These are phyloP conservation scores for Colletotrichum musicola DNA, from an alignment of 2,329 filamentous ascomycete species.

Conservation along the genomic window DNA sequence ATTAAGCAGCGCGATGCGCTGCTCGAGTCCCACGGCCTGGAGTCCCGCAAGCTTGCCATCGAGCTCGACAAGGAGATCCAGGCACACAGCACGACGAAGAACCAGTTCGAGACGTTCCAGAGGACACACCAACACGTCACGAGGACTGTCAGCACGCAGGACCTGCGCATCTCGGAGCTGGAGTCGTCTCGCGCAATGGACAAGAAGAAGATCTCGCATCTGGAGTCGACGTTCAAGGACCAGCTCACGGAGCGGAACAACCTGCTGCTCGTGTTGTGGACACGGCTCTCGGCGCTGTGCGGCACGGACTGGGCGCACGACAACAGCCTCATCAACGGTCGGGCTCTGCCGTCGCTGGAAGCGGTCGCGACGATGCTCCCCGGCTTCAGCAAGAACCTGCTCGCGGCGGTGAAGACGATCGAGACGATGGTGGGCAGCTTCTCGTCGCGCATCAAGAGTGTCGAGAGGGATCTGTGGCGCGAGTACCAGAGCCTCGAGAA, in stretches of 20 bases:
- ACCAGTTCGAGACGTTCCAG: constrained; percentile 88
- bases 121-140: constrained; percentile 89
- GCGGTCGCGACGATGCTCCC: constrained; percentile 87
- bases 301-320: constrained; percentile 92
- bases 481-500: constrained; percentile 91
- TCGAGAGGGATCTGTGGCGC: constrained; percentile 92
- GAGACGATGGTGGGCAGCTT: constrained; percentile 85
- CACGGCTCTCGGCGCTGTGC: constrained; percentile 85
- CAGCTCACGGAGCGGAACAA: constrained; percentile 92
- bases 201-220: constrained; percentile 77
- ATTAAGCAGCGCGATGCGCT: constrained; percentile 90
- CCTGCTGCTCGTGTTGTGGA: constrained; percentile 90
- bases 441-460: constrained; percentile 80
- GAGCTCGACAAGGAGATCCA: constrained; percentile 92
- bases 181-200: constrained; percentile 84
- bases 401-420: constrained; percentile 88
- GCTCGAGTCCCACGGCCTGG: constrained; percentile 88
- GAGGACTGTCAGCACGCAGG: constrained; percentile 87
- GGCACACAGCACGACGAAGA: constrained; percentile 85
- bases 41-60: constrained; percentile 86
- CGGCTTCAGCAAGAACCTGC: constrained; percentile 89
- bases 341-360: constrained; percentile 84
- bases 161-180: constrained; percentile 86
- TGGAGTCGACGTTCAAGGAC: constrained; percentile 87
- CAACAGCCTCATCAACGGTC: constrained; percentile 89